These are phyloP conservation scores for Coemansia sp. DNA, from an alignment of 192 early-diverging fungal genomes.

Conservation along the genomic window DNA sequence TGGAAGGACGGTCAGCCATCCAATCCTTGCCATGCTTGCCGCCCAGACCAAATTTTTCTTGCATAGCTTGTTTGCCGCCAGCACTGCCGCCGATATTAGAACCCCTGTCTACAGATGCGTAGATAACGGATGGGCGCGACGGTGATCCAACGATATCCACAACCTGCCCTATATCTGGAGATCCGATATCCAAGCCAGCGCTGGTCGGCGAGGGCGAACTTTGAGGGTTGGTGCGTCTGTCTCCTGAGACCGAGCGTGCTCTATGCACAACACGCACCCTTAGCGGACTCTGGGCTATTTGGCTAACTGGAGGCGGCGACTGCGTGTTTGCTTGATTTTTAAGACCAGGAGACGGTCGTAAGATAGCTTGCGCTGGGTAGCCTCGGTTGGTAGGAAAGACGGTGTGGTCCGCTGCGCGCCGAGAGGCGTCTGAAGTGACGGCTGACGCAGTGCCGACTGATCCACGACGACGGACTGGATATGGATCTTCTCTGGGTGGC, in stretches of 20 bases:
- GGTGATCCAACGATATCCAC: conserved; percentile 36
- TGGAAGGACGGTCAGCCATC: conserved; percentile 51
- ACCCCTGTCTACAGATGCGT: conserved; percentile 17
- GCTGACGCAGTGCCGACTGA: conserved; percentile 19
- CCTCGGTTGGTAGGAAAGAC: conserved; percentile 30
- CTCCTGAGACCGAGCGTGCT: conserved; percentile 1
- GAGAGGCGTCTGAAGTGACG: conserved; percentile 13
- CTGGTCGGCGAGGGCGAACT: conserved; percentile 1
- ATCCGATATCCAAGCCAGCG: conserved; percentile 19
- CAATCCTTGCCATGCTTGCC: conserved; percentile 37
- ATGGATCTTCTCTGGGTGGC: neutral
- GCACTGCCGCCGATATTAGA: conserved; percentile 26
- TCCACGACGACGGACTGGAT: conserved; percentile 19
- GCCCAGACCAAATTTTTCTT: conserved; percentile 24
- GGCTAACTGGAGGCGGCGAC: neutral
- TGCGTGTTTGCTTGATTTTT: neutral
- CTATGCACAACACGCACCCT: conserved; percentile 11
- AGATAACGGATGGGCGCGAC: conserved; percentile 26
- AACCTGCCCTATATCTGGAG: conserved; percentile 18
- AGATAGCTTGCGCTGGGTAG: neutral
- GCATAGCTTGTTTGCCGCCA: conserved; percentile 27
- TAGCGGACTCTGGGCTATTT: neutral
- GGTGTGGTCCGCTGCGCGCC: conserved; percentile 8
- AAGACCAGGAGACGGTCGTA: conserved; percentile 2
- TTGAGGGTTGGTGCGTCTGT: neutral